Percentiles rank a stretch among this genome's conserved stretches.
phyloP scores from a whole-genome alignment of 2,329 filamentous ascomycete species.

The Xylariomycetidae sp. region DNA sequence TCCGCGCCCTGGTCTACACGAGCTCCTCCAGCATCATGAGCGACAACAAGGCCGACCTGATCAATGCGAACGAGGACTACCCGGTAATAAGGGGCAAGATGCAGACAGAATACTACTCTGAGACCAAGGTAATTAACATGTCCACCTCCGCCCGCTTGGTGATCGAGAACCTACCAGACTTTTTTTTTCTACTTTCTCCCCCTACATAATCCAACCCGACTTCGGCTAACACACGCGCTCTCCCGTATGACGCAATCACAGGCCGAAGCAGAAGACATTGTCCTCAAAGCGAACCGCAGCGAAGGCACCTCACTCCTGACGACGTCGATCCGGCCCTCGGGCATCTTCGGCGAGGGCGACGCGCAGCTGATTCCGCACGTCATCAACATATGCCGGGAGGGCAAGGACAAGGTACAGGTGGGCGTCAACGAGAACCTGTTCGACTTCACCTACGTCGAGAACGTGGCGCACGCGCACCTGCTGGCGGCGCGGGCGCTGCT shows the following conservation, averaged over 20 bases:
- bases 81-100: slow-evolving; percentile 67
- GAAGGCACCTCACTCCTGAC: slow-evolving; percentile 61
- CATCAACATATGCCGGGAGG: slow-evolving; percentile 63
- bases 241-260: too few relatives aligned
- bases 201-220: too few relatives aligned
- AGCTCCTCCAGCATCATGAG: slow-evolving; percentile 83
- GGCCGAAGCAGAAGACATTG: slow-evolving; percentile 77
- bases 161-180: too few relatives aligned
- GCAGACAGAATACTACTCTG: slow-evolving; percentile 79
- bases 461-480: slow-evolving; percentile 71
- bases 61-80: slow-evolving; percentile 81
- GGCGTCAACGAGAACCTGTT: slow-evolving; percentile 64
- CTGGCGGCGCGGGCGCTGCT: slow-evolving; percentile 74
- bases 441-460: slow-evolving; percentile 62
- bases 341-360: slow-evolving; percentile 90
- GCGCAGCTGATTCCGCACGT: slow-evolving; percentile 69
- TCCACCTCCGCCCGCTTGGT: too few relatives aligned
- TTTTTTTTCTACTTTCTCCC: too few relatives aligned
- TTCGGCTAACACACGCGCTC: too few relatives aligned
- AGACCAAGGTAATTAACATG: slow-evolving; percentile 67
- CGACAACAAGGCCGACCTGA: slow-evolving; percentile 73
- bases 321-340: slow-evolving; percentile 76
- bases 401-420: slow-evolving; percentile 73
- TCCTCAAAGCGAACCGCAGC: slow-evolving; percentile 68
- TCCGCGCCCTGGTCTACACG: slow-evolving; percentile 84